Percentiles rank a stretch among this genome's conserved stretches.
Evolutionary conservation across 192 early-diverging fungal species (phyloP).

Genomic region (Mortierella antarctica): DNA sequence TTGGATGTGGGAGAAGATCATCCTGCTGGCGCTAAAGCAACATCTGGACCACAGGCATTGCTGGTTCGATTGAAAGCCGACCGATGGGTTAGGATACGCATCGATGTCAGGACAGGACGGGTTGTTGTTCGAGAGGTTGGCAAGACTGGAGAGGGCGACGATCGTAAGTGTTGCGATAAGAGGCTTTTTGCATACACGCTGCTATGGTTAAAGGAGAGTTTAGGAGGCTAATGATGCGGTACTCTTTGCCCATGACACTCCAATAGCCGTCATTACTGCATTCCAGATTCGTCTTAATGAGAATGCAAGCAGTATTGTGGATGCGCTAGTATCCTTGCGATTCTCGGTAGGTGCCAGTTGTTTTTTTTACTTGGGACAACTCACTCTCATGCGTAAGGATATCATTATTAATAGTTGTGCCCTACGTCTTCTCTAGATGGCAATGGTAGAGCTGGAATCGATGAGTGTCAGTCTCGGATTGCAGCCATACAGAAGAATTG

Average conservation of each 20-base stretch:
- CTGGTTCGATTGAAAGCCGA: conserved; percentile 58
- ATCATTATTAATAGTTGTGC: neutral
- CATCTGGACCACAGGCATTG: conserved; percentile 30
- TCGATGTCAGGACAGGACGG: conserved; percentile 60
- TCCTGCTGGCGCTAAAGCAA: neutral
- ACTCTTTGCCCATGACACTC: neutral
- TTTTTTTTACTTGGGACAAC: conserved; percentile 27
- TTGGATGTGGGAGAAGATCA: conserved; percentile 26
- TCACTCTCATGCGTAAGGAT: conserved; percentile 34
- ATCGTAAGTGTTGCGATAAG: conserved; percentile 52
- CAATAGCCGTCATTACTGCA: conserved; percentile 30
- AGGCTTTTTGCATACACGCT: neutral
- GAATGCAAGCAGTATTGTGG: conserved; percentile 47
- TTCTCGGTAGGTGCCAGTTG: conserved; percentile 48
- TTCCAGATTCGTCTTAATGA: conserved; percentile 45
- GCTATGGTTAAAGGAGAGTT: neutral
- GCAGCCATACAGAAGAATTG: conserved; percentile 36
- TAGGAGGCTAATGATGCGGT: too few relatives aligned
- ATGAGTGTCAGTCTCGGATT: conserved; percentile 28
- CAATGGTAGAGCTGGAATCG: conserved; percentile 46
- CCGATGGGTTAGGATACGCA: conserved; percentile 58
- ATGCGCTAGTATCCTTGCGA: conserved; percentile 34
- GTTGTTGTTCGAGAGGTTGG: conserved; percentile 58
- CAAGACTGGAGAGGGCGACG: conserved; percentile 55
- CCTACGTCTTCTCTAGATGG: conserved; percentile 17